Percentiles rank a stretch among this genome's conserved stretches.
phyloP scores from a whole-genome alignment of 1,284 basidiomycete species.

The Moniliella sp. region DNA sequence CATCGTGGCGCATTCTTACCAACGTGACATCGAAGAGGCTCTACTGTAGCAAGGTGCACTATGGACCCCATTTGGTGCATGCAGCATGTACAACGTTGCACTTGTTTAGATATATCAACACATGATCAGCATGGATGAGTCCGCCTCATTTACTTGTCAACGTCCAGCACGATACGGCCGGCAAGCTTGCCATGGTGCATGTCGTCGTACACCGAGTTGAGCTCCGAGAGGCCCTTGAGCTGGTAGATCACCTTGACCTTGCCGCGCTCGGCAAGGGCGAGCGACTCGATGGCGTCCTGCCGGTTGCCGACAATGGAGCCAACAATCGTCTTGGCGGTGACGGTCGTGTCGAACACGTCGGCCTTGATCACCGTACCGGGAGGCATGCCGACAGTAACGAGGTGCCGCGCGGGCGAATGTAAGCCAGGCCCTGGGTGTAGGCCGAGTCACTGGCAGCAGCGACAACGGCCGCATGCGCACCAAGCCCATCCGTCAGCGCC shows the following conservation, averaged over 20 bases:
- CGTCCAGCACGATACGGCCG: constrained; percentile 47
- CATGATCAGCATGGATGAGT: too few species aligned
- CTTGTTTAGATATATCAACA: too few species aligned
- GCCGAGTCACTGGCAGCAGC: constrained; percentile 38
- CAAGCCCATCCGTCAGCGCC: constrained; percentile 44
- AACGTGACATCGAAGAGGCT: too few species aligned
- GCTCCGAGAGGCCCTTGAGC: too few species aligned
- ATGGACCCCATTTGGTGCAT: too few species aligned
- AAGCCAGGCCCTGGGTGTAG: constrained; percentile 48
- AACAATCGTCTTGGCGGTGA: constrained; percentile 44
- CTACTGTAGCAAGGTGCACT: too few species aligned
- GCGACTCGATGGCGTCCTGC: constrained; percentile 36
- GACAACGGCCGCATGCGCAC: constrained; percentile 45
- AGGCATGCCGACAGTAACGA: constrained; percentile 57
- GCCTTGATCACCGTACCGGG: constrained; percentile 44
- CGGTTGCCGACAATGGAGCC: constrained; percentile 51
- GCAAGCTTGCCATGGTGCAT: constrained; percentile 43
- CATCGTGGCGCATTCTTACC: too few species aligned
- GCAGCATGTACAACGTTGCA: too few species aligned
- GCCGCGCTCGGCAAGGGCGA: constrained; percentile 49
- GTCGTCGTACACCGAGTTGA: too few species aligned
- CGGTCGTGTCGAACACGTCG: constrained; percentile 46
- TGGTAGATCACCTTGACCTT: constrained; percentile 36
- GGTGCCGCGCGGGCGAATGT: constrained; percentile 44
- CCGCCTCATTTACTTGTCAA: constrained; percentile 7